Evolutionary conservation across 257 asterid genomes (phyloP).

Genomic region (Thymus mandschuricus): DNA sequence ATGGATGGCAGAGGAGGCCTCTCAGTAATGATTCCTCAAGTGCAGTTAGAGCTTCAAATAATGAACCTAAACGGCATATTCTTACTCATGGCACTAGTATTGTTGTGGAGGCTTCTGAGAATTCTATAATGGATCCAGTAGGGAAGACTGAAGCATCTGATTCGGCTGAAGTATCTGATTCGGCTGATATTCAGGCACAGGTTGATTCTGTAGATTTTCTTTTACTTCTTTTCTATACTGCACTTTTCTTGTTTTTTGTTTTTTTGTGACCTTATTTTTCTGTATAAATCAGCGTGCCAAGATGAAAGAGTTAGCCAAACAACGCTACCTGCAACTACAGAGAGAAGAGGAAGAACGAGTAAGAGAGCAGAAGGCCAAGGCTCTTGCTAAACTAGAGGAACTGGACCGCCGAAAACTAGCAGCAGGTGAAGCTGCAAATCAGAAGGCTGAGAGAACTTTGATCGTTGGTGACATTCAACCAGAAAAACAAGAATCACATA

Average conservation of each 20-base stretch:
- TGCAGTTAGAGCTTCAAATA: slow-evolving; percentile 32
- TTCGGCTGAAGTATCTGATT: slow-evolving; percentile 52
- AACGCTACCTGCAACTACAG: slow-evolving; percentile 75
- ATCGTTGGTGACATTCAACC: slow-evolving; percentile 28
- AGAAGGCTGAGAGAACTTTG: slow-evolving; percentile 43
- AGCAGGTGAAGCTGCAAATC: slow-evolving; percentile 54
- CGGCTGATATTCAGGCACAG: slow-evolving; percentile 76
- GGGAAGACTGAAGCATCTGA: slow-evolving; percentile 49
- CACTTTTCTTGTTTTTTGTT: slow-evolving; percentile 13
- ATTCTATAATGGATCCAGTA: slow-evolving; percentile 33
- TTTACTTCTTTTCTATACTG: not conserved
- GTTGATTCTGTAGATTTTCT: slow-evolving; percentile 33
- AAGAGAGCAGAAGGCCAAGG: slow-evolving; percentile 92
- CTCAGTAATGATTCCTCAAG: slow-evolving; percentile 45
- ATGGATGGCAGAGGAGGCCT: slow-evolving; percentile 62
- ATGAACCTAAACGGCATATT: slow-evolving; percentile 40
- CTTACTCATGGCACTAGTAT: slow-evolving; percentile 38
- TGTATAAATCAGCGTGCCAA: slow-evolving; percentile 61
- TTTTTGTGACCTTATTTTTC: slow-evolving; percentile 30
- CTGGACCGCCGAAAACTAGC: slow-evolving; percentile 72
- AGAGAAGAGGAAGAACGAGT: slow-evolving; percentile 93
- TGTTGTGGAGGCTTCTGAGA: slow-evolving; percentile 49
- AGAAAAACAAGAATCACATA: slow-evolving; percentile 42
- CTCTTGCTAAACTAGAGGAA: slow-evolving; percentile 92
- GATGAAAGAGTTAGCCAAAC: slow-evolving; percentile 76